Base-by-base conservation (phyloP, 768 basidiomycete genomes). In the Pluteus cervinus region DNA sequence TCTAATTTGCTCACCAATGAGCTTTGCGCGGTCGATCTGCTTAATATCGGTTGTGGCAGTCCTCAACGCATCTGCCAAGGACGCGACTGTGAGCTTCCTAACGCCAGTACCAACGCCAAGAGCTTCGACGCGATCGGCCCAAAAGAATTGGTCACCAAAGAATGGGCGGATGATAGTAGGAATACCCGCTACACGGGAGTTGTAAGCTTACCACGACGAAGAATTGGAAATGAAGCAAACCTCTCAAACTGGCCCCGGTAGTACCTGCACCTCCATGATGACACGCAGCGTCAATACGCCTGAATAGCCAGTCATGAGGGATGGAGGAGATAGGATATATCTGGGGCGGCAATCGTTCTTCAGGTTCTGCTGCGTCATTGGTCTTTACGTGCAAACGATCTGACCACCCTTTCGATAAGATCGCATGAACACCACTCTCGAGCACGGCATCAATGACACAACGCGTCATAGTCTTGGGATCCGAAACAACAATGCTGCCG, bases 261-360 rank as follows among this genome's bases (percentile, higher is more conserved):
- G 94, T 96, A 15, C 94, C 94, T 4, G 94, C 91, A 38, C 94
- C 94, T 42, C 94, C 94, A 52, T 99, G 94, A 66, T 99, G 94
- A 46, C 93, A 96, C 12, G 90, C 90, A n/a, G 91, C 94, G 54
- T 93, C 87, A 42, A 99, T 90, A 30, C 81, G 76, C 46, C 73
- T 74, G 68, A 99, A 99, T 33, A 99, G 60, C 94, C 94, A 99
- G 56, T 97, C 90, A 46, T 94, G 92, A 24, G 93, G 92, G 38
- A 94, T 74, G 4, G 90, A 88, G 14, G 81, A 69, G 42, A 98
- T 82, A 1, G 81, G 65, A 56, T 86, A 90, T 44, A 96, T 90
- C 53, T 88, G 75, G 37, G 75, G 68, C 17, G 88, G 86, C 29
- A 88, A 55, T 5, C 83, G 71, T 43, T 83, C 78, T 50, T 87